A percentile compares a stretch with the other conserved stretches of the same genome.
Evolutionary conservation across 2,329 filamentous ascomycete species (phyloP).

Genomic region (Penicillium sp.): DNA sequence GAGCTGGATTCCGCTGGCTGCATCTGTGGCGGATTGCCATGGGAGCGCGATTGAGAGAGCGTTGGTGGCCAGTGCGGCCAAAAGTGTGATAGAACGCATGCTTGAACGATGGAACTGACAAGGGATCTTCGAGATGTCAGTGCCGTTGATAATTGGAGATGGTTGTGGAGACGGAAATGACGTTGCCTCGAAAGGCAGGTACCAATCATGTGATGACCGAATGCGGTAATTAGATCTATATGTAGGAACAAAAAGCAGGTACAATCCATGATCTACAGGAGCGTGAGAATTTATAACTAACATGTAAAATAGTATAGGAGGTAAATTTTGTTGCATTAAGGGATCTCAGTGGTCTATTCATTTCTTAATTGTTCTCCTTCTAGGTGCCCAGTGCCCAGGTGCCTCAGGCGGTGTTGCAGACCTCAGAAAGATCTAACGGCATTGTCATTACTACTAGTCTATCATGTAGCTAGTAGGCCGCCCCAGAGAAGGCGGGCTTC

Average conservation of each 20-base stretch:
- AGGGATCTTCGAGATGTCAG: background rate
- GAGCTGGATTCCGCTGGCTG: conserved; percentile 54
- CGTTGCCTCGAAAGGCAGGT: background rate
- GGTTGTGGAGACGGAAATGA: conserved; percentile 5
- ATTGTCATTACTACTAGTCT: background rate
- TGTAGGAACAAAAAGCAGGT: background rate
- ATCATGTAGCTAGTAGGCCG: background rate
- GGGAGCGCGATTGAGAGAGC: conserved; percentile 22
- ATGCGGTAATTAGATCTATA: background rate
- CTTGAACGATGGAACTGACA: conserved; percentile 2
- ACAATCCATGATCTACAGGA: background rate
- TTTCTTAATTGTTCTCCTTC: background rate
- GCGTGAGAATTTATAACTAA: background rate
- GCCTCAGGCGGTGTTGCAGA: background rate
- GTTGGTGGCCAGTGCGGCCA: conserved; percentile 19
- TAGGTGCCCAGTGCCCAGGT: background rate
- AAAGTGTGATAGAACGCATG: conserved; percentile 15
- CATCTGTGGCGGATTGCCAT: conserved; percentile 19
- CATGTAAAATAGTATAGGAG: background rate
- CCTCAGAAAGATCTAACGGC: background rate
- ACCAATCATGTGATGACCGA: conserved; percentile 17
- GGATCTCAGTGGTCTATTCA: background rate
- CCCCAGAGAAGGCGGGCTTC: background rate
- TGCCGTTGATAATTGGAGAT: conserved; percentile 4
- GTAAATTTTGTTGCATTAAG: background rate